A percentile compares a stretch with the other conserved stretches of the same genome.
phyloP scores from a whole-genome alignment of 2,329 filamentous ascomycete species.

The Ophiognomonia clavigignenti-juglandacearum region DNA sequence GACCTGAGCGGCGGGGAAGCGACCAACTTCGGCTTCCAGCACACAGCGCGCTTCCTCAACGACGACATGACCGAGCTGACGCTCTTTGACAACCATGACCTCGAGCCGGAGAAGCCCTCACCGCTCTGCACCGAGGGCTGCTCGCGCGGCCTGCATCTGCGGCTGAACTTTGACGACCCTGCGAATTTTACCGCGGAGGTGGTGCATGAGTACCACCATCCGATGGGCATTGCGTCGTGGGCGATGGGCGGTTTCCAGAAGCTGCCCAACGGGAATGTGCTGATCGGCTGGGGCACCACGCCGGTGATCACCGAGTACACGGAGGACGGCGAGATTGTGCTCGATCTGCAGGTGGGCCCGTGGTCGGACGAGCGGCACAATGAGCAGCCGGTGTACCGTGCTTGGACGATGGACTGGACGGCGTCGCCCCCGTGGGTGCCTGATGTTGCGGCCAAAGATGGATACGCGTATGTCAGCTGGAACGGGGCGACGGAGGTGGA shows the following conservation, averaged over 20 bases:
- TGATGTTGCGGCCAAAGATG: conserved; percentile 14
- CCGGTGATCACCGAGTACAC: conserved; percentile 42
- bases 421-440: conserved; percentile 23
- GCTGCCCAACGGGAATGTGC: conserved; percentile 26
- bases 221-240: conserved; percentile 17
- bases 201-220: conserved; percentile 31
- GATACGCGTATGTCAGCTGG: conserved; percentile 25
- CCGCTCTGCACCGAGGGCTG: conserved; percentile 11
- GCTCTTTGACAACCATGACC: conserved; percentile 42
- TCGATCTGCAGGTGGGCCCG: conserved; percentile 35
- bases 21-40: conserved; percentile 43
- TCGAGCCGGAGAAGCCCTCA: conserved; percentile 19
- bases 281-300: conserved; percentile 42
- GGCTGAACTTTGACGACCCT: conserved; percentile 27
- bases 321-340: conserved; percentile 32
- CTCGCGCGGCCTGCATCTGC: conserved; percentile 23
- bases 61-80: conserved; percentile 34
- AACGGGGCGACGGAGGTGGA: conserved; percentile 28
- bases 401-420: conserved; percentile 18
- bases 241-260: conserved; percentile 15
- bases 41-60: conserved; percentile 34
- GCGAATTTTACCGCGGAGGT: conserved; percentile 37
- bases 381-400: conserved; percentile 19
- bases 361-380: conserved; percentile 9
- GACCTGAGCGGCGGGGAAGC: conserved; percentile 27